Evolutionary conservation across 305 asterid species (phyloP).

Genomic region (Plantago rigida): DNA sequence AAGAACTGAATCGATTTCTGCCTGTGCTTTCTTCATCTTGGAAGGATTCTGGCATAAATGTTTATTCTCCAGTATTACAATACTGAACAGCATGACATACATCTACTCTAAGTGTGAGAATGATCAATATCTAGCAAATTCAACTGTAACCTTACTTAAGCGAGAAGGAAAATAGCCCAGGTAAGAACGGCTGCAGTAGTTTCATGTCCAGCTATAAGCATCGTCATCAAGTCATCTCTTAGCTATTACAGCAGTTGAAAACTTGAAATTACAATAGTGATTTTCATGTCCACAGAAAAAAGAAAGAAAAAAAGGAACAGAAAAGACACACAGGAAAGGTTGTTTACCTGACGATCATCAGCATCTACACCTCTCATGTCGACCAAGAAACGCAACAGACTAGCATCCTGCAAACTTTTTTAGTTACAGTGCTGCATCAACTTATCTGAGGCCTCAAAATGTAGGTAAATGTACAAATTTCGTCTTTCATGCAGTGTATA

Average conservation of each 20-base stretch:
- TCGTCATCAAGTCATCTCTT: slow-evolving; percentile 92
- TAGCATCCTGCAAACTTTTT: slow-evolving; percentile 87
- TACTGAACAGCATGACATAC: slow-evolving; percentile 5
- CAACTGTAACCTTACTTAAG: slow-evolving; percentile 48
- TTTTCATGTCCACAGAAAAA: slow-evolving; percentile 1
- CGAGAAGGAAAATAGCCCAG: slow-evolving; percentile 83
- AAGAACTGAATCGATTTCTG: slow-evolving; percentile 74
- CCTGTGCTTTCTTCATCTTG: slow-evolving; percentile 88
- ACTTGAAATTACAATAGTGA: neutral
- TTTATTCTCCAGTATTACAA: slow-evolving; percentile 9
- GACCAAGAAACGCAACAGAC: slow-evolving; percentile 88
- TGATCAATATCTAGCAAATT: neutral
- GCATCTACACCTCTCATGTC: slow-evolving; percentile 97
- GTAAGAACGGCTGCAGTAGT: slow-evolving; percentile 97
- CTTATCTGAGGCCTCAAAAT: slow-evolving; percentile 24
- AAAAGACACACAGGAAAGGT: slow-evolving; percentile 14
- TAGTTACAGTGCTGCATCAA: slow-evolving; percentile 36
- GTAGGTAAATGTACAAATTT: slow-evolving; percentile 3
- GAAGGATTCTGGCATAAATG: slow-evolving; percentile 55
- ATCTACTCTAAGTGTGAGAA: neutral
- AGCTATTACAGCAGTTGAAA: slow-evolving; percentile 42
- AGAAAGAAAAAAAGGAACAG: neutral
- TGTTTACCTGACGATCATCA: slow-evolving; percentile 88
- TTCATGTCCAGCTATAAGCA: slow-evolving; percentile 99
- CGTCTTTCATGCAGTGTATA: slow-evolving; percentile 20